These are phyloP conservation scores for Pythium phragmitis DNA, from an alignment of 352 stramenopile genomes.

Conservation along the genomic window DNA sequence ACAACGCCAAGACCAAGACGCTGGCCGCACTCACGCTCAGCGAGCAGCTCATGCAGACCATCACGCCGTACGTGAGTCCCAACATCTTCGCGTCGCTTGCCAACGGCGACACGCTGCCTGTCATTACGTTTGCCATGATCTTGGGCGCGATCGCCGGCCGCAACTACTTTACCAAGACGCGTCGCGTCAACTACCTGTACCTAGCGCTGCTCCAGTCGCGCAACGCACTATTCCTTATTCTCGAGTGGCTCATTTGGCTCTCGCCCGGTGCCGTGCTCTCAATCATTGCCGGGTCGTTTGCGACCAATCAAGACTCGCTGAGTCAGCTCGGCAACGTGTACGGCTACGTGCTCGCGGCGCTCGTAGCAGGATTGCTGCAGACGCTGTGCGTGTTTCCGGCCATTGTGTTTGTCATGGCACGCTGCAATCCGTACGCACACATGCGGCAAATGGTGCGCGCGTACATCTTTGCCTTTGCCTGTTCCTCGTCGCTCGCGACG, in stretches of 20 bases:
- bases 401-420: conserved; percentile 30
- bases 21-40: conserved; percentile 46
- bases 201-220: conserved; percentile 59
- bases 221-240: conserved; percentile 65
- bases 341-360: conserved; percentile 11
- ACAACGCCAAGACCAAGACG: conserved; percentile 25
- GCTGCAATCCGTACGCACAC: conserved; percentile 66
- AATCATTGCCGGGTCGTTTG: conserved; percentile 43
- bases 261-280: conserved; percentile 9
- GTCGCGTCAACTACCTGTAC: conserved; percentile 62
- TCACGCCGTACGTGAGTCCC: conserved; percentile 52
- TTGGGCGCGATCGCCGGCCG: conserved; percentile 55
- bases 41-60: conserved; percentile 55
- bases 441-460: conserved; percentile 62
- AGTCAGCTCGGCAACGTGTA: conserved; percentile 1
- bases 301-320: conserved; percentile 32
- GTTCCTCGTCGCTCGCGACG: conserved; percentile 63
- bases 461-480: conserved; percentile 69
- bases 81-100: conserved; percentile 62
- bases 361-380: neutral
- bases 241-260: conserved; percentile 19
- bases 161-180: conserved; percentile 58
- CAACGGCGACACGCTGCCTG: conserved; percentile 47
- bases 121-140: conserved; percentile 70
- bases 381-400: conserved; percentile 5